These are phyloP conservation scores for Rubroboletus pulcherrimus DNA, from an alignment of 768 basidiomycete genomes.

Conservation along the genomic window DNA sequence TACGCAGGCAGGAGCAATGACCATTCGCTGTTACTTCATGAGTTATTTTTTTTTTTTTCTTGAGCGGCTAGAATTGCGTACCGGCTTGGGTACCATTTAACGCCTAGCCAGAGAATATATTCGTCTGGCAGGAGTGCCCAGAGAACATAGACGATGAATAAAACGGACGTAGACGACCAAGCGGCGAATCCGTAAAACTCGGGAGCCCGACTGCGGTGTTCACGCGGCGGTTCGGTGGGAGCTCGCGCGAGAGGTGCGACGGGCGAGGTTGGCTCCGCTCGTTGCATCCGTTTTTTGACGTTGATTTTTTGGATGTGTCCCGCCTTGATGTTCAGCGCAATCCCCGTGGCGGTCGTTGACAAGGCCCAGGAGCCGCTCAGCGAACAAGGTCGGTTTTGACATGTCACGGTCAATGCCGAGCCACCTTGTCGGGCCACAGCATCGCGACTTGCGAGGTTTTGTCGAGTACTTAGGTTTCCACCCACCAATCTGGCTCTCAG, in stretches of 20 bases:
- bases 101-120: constrained; percentile 60
- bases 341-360: constrained; percentile 18
- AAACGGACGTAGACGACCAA: constrained; percentile 70
- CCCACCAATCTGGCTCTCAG: not conserved
- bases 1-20: constrained; percentile 77
- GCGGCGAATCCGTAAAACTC: constrained; percentile 93
- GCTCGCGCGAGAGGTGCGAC: constrained; percentile 42
- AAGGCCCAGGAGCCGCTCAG: not conserved
- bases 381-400: not conserved
- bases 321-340: constrained; percentile 15
- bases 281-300: constrained; percentile 6
- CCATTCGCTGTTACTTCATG: constrained; percentile 65
- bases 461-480: not conserved
- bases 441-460: not conserved
- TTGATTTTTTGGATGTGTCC: not conserved
- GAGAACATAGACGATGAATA: constrained; percentile 66
- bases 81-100: constrained; percentile 89
- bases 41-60: not conserved
- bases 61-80: constrained; percentile 26
- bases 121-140: constrained; percentile 81
- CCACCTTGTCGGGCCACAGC: constrained; percentile 9
- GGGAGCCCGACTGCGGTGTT: constrained; percentile 62
- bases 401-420: constrained; percentile 7
- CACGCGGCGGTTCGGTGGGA: constrained; percentile 37
- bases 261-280: constrained; percentile 40